phyloP scores from a whole-genome alignment of 805 yeast species.

The Candida anglica region DNA sequence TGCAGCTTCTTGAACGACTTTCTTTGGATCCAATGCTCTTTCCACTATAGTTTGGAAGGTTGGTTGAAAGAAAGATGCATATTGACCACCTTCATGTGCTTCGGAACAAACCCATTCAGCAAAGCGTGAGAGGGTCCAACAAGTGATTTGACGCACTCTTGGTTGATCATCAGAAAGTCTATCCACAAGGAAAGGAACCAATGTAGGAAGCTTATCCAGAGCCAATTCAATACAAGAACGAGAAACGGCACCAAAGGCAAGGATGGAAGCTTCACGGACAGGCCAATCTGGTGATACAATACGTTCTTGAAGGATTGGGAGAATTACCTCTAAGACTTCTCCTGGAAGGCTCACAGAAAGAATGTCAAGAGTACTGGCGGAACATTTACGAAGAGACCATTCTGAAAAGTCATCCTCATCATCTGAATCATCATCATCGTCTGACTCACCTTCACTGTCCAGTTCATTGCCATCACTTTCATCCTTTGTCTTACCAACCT shows the following conservation, averaged over 20 bases:
- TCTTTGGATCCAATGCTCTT: conserved; percentile 77
- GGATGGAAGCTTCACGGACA: conserved; percentile 85
- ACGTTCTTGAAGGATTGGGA: conserved; percentile 73
- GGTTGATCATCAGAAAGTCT: conserved; percentile 72
- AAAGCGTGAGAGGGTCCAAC: conserved; percentile 93
- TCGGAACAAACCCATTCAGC: conserved; percentile 77
- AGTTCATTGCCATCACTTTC: conserved; percentile 19
- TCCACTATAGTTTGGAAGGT: conserved; percentile 72
- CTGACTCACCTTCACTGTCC: conserved; percentile 47
- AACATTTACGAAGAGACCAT: conserved; percentile 91
- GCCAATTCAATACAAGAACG: conserved; percentile 79
- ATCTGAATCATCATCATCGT: conserved; percentile 70
- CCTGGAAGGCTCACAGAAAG: conserved; percentile 66
- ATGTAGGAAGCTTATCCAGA: conserved; percentile 66
- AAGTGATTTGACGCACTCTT: conserved; percentile 85
- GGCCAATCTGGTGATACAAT: conserved; percentile 78
- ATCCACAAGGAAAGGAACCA: conserved; percentile 82
- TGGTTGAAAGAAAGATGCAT: conserved; percentile 66
- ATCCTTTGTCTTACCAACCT: conserved; percentile 13
- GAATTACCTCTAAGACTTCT: conserved; percentile 58
- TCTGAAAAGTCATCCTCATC: conserved; percentile 64
- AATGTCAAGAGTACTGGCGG: conserved; percentile 89
- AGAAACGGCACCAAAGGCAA: conserved; percentile 94
- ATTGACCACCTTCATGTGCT: conserved; percentile 57
- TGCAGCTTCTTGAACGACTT: conserved; percentile 94